These are phyloP conservation scores for Emydomyces testavorans DNA, from an alignment of 2,329 filamentous ascomycete species.

Conservation along the genomic window DNA sequence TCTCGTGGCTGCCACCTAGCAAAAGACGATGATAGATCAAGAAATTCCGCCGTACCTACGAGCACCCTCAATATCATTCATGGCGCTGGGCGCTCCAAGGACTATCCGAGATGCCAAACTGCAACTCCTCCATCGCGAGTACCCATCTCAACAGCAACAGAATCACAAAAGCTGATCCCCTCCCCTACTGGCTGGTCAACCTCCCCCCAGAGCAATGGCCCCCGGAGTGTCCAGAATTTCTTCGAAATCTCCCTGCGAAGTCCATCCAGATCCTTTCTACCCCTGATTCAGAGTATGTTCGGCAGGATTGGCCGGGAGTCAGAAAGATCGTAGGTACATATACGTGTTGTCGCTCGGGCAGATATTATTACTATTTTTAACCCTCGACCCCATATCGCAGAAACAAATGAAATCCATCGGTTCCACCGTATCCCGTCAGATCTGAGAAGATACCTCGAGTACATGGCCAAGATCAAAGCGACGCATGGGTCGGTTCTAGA, in stretches of 20 bases:
- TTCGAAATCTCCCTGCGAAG: constrained; percentile 53
- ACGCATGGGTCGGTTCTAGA: constrained; percentile 45
- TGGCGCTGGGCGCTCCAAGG: not conserved
- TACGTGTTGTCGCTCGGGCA: too few species aligned
- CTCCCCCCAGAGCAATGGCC: constrained; percentile 53
- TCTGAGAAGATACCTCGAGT: constrained; percentile 48
- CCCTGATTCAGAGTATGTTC: constrained; percentile 53
- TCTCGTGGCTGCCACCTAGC: too few species aligned
- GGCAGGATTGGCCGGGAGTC: constrained; percentile 60
- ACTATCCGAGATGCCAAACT: not conserved
- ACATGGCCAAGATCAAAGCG: constrained; percentile 44
- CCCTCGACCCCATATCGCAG: too few species aligned
- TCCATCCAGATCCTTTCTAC: constrained; percentile 59
- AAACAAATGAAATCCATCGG: constrained; percentile 56
- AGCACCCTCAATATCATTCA: not conserved
- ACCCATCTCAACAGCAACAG: constrained; percentile 22
- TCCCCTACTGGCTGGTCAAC: constrained; percentile 77
- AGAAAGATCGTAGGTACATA: constrained; percentile 49
- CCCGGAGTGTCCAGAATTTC: constrained; percentile 57
- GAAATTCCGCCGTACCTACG: too few species aligned
- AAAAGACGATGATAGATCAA: not conserved
- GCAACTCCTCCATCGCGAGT: constrained; percentile 17
- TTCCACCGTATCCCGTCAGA: constrained; percentile 59
- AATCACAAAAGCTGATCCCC: constrained; percentile 16
- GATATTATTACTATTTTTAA: too few species aligned